Evolutionary conservation across 768 basidiomycete species (phyloP), one percentile per base, ranked within the genome.

Genomic region (Ramaria sp.): DNA sequence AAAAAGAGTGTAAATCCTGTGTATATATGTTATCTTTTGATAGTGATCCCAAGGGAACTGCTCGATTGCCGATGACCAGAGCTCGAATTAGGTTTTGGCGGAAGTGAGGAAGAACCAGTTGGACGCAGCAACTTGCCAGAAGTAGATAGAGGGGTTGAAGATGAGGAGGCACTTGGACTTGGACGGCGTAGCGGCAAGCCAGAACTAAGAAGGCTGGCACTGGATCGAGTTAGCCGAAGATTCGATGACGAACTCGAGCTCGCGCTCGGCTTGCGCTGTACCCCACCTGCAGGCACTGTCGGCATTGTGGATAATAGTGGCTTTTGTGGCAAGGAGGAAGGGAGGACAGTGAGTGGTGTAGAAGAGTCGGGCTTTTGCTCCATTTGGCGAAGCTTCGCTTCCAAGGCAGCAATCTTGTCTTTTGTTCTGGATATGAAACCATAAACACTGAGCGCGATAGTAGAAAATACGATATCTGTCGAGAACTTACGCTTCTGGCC

Each of bases 391-490:
- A 99, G 73, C 67, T 99, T 99, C 2, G 95, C 95, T 69, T 99
- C 96, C 77, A 97, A 86, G 62, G 85, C 79, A 7, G 93, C 92
- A 61, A 99, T 99, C 69, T 97, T 96, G 61, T 82, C 83, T 42
- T 77, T 71, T 1, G 89, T 93, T 48, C 88, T 38, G 30, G 9
- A 32, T n/a, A 37, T 25, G 36, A 15, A 38, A 8, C 20, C 6
- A 52, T 20, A 6, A 24, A n/a, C n/a, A n/a, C n/a, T n/a, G n/a
- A n/a, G n/a, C n/a, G 25, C 52, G 57, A 38, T 5, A 20, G 28
- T 16, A 32, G n/a, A n/a, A n/a, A 34, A 16, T n/a, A 6, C 16
- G 32, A 22, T 18, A 22, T 42, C 27, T 37, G 20, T 27, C 45
- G 7, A 41, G 54, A 50, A 57, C 57, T 38, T 34, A 69, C 76